Base-by-base conservation (phyloP, 495 filamentous ascomycete genomes). In the Penicillium coprophilum region DNA sequence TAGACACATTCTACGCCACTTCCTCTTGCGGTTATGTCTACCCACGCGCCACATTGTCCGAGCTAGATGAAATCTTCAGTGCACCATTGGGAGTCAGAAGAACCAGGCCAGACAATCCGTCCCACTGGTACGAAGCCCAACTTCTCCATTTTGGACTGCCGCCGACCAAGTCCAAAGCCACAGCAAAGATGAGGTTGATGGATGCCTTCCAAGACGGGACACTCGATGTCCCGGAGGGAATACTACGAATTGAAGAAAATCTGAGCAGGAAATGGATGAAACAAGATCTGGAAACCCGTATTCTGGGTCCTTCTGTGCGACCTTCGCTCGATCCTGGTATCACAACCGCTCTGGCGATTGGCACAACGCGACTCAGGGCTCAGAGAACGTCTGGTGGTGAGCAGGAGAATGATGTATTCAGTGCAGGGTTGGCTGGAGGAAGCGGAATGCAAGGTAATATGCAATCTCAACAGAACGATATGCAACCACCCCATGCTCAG, bases 101-200 rank as follows among this genome's bases (percentile, higher is more conserved):
- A 11, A 65, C 69, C 4, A 55, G 64, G 20, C 63, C 67, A 7
- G 78, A 84, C 61, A 73, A 71, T 28, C 73, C 78, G 0, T 77
- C 68, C 6, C 80, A 82, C 53, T 85, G 77, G 78, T 85, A 81
- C 48, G 76, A 80, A 52, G 82, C 82, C 4, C 82, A 86, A 50
- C 71, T 85, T 20, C 61, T 83, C 3, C 82, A 87, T 50, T 85
- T 85, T 66, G 82, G 81, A 4, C 64, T 87, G 0, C 72, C 65
- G 15, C 71, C 71, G 1, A 81, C 79, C 36, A 81, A 80, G 60
- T 71, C 70, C 28, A 84, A 85, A 61, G 77, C 77, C 6, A 76
- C 74, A 0, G 81, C 83, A 20, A 80, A 82, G 64, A 80, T 81
- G 74, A 66, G 81, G 28, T 68, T 87, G 6, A 72, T 76, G 30